A percentile compares a stretch with the other conserved stretches of the same genome.
These are phyloP conservation scores for Heliosperma pusillum DNA, from an alignment of 148 eudicot genomes.

Conservation along the genomic window DNA sequence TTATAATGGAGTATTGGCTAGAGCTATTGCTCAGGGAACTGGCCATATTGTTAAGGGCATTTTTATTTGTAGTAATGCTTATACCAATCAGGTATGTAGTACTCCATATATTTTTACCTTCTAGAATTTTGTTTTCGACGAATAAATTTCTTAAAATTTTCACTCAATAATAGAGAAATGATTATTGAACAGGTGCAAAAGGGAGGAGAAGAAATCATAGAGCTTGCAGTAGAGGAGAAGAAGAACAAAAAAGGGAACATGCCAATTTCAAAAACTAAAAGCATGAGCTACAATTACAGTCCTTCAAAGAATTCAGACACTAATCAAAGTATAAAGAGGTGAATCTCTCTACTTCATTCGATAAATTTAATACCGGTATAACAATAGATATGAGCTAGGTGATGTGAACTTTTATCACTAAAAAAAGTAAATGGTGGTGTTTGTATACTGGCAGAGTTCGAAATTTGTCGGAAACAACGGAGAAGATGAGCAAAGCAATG, in stretches of 20 bases:
- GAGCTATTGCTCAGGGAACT: slow-evolving; percentile 89
- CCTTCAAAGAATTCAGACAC: slow-evolving; percentile 34
- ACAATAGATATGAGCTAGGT: no score
- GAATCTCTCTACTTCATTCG: neutral
- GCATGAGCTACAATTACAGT: slow-evolving; percentile 15
- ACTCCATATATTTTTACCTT: no score
- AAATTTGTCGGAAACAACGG: slow-evolving; percentile 61
- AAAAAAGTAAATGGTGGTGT: no score
- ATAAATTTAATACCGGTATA: no score
- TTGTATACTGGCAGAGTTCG: slow-evolving; percentile 41
- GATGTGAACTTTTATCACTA: no score
- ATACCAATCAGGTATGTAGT: slow-evolving; percentile 62
- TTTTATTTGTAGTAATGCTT: slow-evolving; percentile 81
- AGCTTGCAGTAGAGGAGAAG: slow-evolving; percentile 22
- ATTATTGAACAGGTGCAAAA: slow-evolving; percentile 53
- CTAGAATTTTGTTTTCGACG: no score
- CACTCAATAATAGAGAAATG: neutral
- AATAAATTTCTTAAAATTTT: neutral
- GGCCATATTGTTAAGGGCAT: slow-evolving; percentile 91
- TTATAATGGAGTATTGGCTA: slow-evolving; percentile 75
- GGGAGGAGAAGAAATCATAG: slow-evolving; percentile 61
- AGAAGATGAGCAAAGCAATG: slow-evolving; percentile 82
- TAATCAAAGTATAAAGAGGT: slow-evolving; percentile 81
- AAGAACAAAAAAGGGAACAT: slow-evolving; percentile 26
- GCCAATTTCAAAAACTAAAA: slow-evolving; percentile 21